Conservation (phyloP, 208 protist genomes). For the Leishmania turanica region DNA sequence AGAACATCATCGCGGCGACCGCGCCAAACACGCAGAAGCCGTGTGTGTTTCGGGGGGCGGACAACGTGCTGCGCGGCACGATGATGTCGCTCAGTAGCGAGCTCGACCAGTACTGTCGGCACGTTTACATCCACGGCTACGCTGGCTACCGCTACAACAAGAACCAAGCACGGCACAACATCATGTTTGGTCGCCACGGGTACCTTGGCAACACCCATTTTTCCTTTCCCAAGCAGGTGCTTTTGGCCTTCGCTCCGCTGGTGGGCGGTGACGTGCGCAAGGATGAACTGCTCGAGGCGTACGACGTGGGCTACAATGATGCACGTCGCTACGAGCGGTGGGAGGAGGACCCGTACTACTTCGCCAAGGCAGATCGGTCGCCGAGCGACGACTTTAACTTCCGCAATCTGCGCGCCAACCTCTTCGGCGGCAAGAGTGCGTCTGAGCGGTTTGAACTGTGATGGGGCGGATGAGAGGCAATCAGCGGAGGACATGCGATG, state of each 20-base stretch:
- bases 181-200: constrained; percentile 86
- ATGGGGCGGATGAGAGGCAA: background rate
- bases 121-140: constrained; percentile 92
- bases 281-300: constrained; percentile 79
- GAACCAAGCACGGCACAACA: constrained; percentile 84
- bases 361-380: constrained; percentile 82
- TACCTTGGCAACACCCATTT: constrained; percentile 86
- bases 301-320: constrained; percentile 88
- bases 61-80: constrained; percentile 88
- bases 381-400: constrained; percentile 87
- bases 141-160: constrained; percentile 77
- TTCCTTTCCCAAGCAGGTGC: constrained; percentile 69
- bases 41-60: constrained; percentile 84
- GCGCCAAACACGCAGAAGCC: constrained; percentile 85
- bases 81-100: constrained; percentile 91
- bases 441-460: constrained; percentile 77
- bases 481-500: background rate
- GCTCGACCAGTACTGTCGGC: constrained; percentile 89
- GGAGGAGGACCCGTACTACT: constrained; percentile 92
- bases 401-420: constrained; percentile 69
- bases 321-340: constrained; percentile 87
- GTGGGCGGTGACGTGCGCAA: constrained; percentile 47
- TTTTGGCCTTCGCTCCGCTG: constrained; percentile 73
- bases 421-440: constrained; percentile 75
- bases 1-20: constrained; percentile 84